Percentiles rank a stretch among this genome's conserved stretches.
These are phyloP conservation scores for Cynara cardunculus DNA, from an alignment of 129 eudicot genomes.

Conservation along the genomic window DNA sequence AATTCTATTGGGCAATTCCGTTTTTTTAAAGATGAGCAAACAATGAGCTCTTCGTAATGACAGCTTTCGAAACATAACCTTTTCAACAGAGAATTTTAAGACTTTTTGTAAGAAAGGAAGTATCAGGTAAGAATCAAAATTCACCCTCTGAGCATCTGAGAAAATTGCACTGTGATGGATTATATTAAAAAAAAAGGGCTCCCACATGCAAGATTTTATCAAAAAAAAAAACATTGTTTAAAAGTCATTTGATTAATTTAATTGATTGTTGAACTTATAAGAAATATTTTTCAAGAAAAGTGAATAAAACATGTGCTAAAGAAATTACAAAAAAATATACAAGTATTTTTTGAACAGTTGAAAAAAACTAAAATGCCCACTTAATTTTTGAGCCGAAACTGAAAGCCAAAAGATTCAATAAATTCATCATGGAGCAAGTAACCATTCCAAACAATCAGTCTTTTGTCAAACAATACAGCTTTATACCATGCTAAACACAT, in stretches of 20 bases:
- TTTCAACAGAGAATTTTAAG: neutral
- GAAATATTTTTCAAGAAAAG: neutral
- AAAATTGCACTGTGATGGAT: neutral
- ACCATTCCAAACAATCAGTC: neutral
- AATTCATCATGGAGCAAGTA: neutral
- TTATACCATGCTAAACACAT: neutral
- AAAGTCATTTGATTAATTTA: neutral
- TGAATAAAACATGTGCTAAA: neutral
- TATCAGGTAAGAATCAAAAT: neutral
- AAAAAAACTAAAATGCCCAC: neutral
- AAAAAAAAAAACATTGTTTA: too few relatives aligned
- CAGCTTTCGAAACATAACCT: neutral
- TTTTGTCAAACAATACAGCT: neutral
- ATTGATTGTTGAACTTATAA: neutral
- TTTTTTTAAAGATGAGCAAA: neutral
- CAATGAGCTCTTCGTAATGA: neutral
- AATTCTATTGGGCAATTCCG: neutral
- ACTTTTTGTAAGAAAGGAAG: neutral
- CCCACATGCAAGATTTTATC: neutral
- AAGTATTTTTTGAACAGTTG: neutral
- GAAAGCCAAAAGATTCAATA: neutral
- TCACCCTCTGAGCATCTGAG: neutral
- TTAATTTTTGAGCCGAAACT: neutral
- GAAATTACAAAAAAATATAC: neutral
- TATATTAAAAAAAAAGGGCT: neutral